Evolutionary conservation across 106 monocot genomes (phyloP), one percentile per base, ranked within the genome.

Genomic region (Allium fistulosum): DNA sequence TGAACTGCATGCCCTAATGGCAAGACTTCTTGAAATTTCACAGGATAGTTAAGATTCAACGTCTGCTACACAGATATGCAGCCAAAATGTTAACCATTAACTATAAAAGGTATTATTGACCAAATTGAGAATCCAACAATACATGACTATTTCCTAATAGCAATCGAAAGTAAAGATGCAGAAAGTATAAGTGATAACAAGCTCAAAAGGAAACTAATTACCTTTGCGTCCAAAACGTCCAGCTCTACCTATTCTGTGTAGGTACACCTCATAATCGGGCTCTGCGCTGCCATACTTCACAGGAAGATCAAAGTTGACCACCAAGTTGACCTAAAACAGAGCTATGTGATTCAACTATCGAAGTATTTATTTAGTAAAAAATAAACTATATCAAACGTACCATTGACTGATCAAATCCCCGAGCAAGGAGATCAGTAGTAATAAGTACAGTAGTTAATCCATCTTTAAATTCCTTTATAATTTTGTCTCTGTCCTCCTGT

Each of bases 151-250:
- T 37, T 37, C 37, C 37, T 37, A 37, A 37, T 37, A 37, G 37
- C 37, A 1, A 37, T 37, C 5, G 37, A 37, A 37, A 37, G n/a
- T 37, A 37, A 37, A 37, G 5, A 37, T 50, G n/a, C 60, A 51
- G 7, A 10, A 50, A 18, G 50, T 45, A 14, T 26, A 59, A 47
- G 7, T 26, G 22, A 68, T 9, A 22, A 48, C 48, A 48, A 45
- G 0, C 12, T 45, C 49, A 18, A 47, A 48, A 5, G 14, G 6
- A 60, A 46, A n/a, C 53, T 45, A 45, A 51, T 71, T 84, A 96
- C 96, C 96, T 71, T 92, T 92, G 45, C 96, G 88, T 26, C 96
- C 92, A 71, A 96, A 96, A 51, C 96, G 86, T 15, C 96, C 96
- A 53, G 96, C 78, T 84, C 96, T 86, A 15, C 96, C 96, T 64